phyloP scores from a whole-genome alignment of 306 rosid species.

The Trifolium dubium region DNA sequence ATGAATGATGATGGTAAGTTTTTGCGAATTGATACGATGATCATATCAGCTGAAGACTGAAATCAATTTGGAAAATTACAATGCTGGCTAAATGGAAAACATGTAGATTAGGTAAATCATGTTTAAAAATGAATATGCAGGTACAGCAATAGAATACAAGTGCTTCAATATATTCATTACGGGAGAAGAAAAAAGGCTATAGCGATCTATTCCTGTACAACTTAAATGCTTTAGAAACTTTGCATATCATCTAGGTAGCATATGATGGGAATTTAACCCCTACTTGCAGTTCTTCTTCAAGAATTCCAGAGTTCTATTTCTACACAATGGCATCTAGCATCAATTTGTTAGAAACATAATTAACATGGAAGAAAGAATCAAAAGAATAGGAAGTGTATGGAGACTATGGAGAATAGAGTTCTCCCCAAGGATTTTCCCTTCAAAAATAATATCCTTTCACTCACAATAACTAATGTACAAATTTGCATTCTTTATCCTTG shows the following conservation, averaged over 20 bases:
- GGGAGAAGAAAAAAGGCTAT: too few relatives aligned
- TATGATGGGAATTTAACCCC: not conserved
- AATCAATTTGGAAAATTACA: conserved; percentile 13
- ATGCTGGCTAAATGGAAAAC: not conserved
- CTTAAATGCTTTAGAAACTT: not conserved
- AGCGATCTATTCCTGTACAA: conserved; percentile 5
- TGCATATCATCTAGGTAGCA: conserved; percentile 10
- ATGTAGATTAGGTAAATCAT: conserved; percentile 5
- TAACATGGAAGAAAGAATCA: too few relatives aligned
- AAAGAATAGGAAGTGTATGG: too few relatives aligned
- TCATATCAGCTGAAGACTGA: conserved; percentile 3
- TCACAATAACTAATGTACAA: not conserved
- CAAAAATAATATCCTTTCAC: not conserved
- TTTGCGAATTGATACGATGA: conserved; percentile 17
- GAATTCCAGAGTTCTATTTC: not conserved
- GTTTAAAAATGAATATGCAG: not conserved
- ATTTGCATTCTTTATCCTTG: too few relatives aligned
- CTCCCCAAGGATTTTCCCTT: not conserved
- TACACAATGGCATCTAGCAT: too few relatives aligned
- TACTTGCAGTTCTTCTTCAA: not conserved
- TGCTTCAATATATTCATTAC: too few relatives aligned
- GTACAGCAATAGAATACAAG: not conserved
- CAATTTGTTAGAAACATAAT: too few relatives aligned
- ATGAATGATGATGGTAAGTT: not conserved
- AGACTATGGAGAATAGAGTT: too few relatives aligned